Evolutionary conservation across 345 rosid species (phyloP).

Genomic region (Lepidium didymum): DNA sequence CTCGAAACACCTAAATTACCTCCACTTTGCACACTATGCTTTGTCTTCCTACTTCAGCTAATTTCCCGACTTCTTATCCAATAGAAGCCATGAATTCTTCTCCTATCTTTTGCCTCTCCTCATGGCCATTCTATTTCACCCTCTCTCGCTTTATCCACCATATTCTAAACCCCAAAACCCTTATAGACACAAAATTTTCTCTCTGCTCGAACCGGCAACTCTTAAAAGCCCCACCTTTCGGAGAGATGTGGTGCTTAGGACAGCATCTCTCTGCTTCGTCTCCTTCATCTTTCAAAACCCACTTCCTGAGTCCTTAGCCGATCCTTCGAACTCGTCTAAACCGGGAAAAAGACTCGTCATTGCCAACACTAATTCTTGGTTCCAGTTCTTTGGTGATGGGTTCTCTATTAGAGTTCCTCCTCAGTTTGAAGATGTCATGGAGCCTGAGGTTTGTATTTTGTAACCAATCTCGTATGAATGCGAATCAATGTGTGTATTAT

Average conservation of each 20-base stretch:
- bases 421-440: conserved; percentile 67
- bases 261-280: conserved; percentile 37
- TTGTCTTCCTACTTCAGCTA: not conserved
- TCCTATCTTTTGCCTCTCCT: conserved; percentile 9
- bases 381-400: conserved; percentile 79
- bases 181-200: conserved; percentile 5
- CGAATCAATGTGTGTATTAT: not conserved
- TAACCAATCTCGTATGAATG: not conserved
- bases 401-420: conserved; percentile 89
- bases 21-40: not conserved
- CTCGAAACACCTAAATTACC: not conserved
- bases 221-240: conserved; percentile 25
- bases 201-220: conserved; percentile 11
- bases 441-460: conserved; percentile 65
- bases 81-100: conserved; percentile 19
- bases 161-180: conserved; percentile 23
- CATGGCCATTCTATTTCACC: conserved; percentile 62
- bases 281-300: conserved; percentile 40
- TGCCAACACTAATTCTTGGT: conserved; percentile 77
- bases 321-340: conserved; percentile 41
- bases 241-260: conserved; percentile 47
- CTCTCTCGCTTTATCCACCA: conserved; percentile 42
- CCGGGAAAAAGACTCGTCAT: conserved; percentile 40
- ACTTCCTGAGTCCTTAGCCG: conserved; percentile 43
- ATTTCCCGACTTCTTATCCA: conserved; percentile 13